Conservation (phyloP, 192 early-diverging fungal species). For the Cetraspora pellucida region DNA sequence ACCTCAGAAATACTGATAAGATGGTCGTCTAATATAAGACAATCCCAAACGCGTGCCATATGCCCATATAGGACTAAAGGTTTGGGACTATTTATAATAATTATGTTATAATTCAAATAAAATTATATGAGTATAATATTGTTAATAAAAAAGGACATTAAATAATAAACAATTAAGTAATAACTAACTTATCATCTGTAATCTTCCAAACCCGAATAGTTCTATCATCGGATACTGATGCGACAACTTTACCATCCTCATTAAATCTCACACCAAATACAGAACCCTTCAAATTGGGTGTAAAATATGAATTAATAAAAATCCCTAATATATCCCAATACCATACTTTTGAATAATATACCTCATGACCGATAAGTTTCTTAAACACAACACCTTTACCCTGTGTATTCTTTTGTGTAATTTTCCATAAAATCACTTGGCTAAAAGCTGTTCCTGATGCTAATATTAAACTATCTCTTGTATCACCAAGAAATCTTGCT, state of each 20-base stretch:
- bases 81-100: not conserved
- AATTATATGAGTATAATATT: not conserved
- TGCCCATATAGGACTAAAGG: constrained; percentile 68
- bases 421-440: constrained; percentile 74
- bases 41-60: constrained; percentile 79
- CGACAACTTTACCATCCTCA: constrained; percentile 54
- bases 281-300: constrained; percentile 52
- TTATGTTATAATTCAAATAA: not conserved
- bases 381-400: constrained; percentile 50
- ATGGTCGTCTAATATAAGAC: constrained; percentile 56
- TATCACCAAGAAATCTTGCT: constrained; percentile 68
- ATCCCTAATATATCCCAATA: not conserved
- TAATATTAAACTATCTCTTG: constrained; percentile 50
- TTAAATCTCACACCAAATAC: constrained; percentile 77
- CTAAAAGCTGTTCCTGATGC: constrained; percentile 86
- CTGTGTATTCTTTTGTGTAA: constrained; percentile 38
- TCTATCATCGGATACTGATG: constrained; percentile 83
- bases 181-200: constrained; percentile 38
- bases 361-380: constrained; percentile 59
- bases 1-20: constrained; percentile 72
- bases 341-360: constrained; percentile 17
- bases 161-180: too few species aligned
- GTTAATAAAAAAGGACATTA: too few species aligned
- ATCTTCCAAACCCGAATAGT: constrained; percentile 75
- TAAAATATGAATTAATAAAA: constrained; percentile 5